Evolutionary conservation across 805 yeast species (phyloP).

Genomic region (Candida ovalis): DNA sequence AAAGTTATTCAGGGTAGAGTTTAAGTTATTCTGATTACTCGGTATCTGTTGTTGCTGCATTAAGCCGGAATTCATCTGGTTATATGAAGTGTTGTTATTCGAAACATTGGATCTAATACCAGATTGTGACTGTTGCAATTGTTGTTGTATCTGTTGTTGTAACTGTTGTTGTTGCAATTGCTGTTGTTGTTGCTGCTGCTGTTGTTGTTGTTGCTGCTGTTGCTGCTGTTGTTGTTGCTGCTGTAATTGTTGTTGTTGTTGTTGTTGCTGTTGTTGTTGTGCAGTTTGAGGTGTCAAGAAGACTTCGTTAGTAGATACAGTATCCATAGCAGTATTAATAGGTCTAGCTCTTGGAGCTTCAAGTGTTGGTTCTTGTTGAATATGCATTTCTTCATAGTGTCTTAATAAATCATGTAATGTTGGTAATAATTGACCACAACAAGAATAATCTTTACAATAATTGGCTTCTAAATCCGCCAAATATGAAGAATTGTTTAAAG

Average conservation of each 20-base stretch:
- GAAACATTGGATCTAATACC: neutral
- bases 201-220: neutral
- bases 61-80: slow-evolving; percentile 1
- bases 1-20: slow-evolving; percentile 17
- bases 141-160: slow-evolving; percentile 10
- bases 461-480: slow-evolving; percentile 92
- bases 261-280: slow-evolving; percentile 9
- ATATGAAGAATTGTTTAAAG: slow-evolving; percentile 69
- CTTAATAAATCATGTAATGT: slow-evolving; percentile 89
- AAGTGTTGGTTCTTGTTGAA: slow-evolving; percentile 48
- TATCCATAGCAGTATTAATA: slow-evolving; percentile 63
- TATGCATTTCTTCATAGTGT: slow-evolving; percentile 96
- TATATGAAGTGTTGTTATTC: neutral
- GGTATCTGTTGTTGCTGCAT: slow-evolving; percentile 8
- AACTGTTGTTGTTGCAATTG: slow-evolving; percentile 11
- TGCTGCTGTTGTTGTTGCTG: slow-evolving; percentile 1
- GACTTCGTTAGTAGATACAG: slow-evolving; percentile 91
- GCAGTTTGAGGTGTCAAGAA: slow-evolving; percentile 45
- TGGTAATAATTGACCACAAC: slow-evolving; percentile 92
- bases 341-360: slow-evolving; percentile 42
- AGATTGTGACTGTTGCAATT: slow-evolving; percentile 2
- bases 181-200: slow-evolving; percentile 6
- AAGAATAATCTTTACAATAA: slow-evolving; percentile 93
- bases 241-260: slow-evolving; percentile 3
- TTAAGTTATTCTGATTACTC: slow-evolving; percentile 7